Evolutionary conservation across 2,329 filamentous ascomycete species (phyloP).

Genomic region (Myriosclerotinia scirpicola): DNA sequence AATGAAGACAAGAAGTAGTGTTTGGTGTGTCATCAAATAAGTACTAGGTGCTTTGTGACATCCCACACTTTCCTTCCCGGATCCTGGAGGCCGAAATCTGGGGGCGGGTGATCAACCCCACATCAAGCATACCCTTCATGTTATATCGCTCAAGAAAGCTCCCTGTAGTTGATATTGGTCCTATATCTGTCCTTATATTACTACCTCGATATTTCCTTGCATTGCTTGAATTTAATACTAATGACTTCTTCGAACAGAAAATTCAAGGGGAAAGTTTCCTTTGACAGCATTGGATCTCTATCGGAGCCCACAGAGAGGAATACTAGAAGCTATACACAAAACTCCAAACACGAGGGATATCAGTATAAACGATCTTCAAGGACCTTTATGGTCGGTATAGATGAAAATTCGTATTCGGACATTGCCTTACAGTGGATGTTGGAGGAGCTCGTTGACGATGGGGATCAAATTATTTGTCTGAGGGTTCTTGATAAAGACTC

Average conservation of each 20-base stretch:
- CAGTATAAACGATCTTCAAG: slow-evolving; percentile 65
- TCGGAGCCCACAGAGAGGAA: slow-evolving; percentile 60
- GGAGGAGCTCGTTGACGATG: slow-evolving; percentile 74
- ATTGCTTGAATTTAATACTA: slow-evolving; percentile 2
- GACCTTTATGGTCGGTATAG: slow-evolving; percentile 71
- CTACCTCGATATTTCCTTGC: not conserved
- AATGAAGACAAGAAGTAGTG: not conserved
- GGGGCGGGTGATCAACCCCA: slow-evolving; percentile 25
- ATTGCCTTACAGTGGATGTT: slow-evolving; percentile 74
- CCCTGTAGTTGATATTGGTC: not conserved
- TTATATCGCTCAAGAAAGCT: slow-evolving; percentile 18
- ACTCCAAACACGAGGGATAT: slow-evolving; percentile 72
- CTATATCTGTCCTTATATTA: slow-evolving; percentile 7
- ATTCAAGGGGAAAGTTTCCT: slow-evolving; percentile 69
- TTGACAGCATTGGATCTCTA: slow-evolving; percentile 68
- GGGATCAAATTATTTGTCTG: slow-evolving; percentile 72
- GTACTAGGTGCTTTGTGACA: slow-evolving; percentile 15
- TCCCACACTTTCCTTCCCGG: slow-evolving; percentile 19
- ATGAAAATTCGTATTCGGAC: slow-evolving; percentile 73
- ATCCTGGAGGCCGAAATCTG: slow-evolving; percentile 20
- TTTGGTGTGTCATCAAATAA: not conserved
- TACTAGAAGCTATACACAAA: slow-evolving; percentile 64
- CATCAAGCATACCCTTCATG: slow-evolving; percentile 12
- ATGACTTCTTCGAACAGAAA: slow-evolving; percentile 44
- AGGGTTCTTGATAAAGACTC: slow-evolving; percentile 71